These are phyloP conservation scores for Sporothrix variecibatus DNA, from an alignment of 2,329 filamentous ascomycete species.

Conservation along the genomic window DNA sequence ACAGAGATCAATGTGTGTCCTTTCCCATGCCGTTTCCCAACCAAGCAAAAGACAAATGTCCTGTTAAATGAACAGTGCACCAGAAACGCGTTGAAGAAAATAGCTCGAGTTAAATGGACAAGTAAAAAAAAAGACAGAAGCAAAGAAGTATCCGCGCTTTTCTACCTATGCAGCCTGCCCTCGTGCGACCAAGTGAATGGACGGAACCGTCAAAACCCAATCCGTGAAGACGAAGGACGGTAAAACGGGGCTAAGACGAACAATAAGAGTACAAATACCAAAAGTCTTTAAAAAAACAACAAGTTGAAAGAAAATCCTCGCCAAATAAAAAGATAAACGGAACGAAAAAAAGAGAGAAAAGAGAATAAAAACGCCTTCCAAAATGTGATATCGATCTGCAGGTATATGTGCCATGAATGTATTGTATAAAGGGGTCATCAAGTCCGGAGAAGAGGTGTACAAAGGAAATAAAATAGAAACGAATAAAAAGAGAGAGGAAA, in stretches of 20 bases:
- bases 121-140: not conserved
- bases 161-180: slow-evolving; percentile 2
- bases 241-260: not conserved
- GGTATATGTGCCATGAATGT: slow-evolving; percentile 18
- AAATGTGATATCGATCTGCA: slow-evolving; percentile 19
- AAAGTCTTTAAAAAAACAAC: not conserved
- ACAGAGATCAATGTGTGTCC: not conserved
- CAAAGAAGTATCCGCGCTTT: slow-evolving; percentile 2
- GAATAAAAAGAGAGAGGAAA: not conserved
- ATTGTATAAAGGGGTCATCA: slow-evolving; percentile 20
- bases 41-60: not conserved
- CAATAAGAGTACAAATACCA: slow-evolving; percentile 7
- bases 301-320: not conserved
- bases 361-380: slow-evolving; percentile 13
- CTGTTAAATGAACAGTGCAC: not conserved
- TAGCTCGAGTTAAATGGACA: not conserved
- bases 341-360: not conserved
- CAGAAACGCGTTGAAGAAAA: not conserved
- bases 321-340: not conserved
- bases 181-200: slow-evolving; percentile 7
- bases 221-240: not conserved
- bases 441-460: slow-evolving; percentile 15
- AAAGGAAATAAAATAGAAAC: not conserved
- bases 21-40: not conserved
- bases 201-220: not conserved